These are phyloP conservation scores for Solanum medicagineum DNA, from an alignment of 257 asterid genomes.

Conservation along the genomic window DNA sequence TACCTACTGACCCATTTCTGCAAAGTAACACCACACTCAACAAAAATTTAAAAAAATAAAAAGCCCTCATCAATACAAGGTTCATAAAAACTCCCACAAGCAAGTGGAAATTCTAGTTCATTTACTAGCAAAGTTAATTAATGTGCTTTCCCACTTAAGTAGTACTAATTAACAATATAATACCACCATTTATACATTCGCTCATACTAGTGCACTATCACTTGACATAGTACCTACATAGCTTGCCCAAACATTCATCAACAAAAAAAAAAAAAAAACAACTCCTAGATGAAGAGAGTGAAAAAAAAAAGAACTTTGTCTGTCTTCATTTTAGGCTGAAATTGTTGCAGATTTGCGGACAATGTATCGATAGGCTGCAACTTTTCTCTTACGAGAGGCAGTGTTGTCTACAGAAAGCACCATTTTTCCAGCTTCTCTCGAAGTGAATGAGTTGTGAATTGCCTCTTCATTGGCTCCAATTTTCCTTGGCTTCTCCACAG, in stretches of 20 bases:
- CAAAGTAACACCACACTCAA: background rate
- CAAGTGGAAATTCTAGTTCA: background rate
- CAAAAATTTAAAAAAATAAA: background rate
- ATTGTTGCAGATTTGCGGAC: slow-evolving; percentile 39
- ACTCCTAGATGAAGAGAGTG: background rate
- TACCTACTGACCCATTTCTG: background rate
- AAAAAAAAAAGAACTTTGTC: background rate
- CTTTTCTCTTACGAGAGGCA: slow-evolving; percentile 59
- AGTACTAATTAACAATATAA: background rate
- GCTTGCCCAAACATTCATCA: background rate
- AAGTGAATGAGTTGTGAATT: slow-evolving; percentile 47
- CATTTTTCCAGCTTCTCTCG: slow-evolving; percentile 64
- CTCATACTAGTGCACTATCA: background rate
- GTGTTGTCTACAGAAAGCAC: slow-evolving; percentile 68
- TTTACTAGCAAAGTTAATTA: background rate
- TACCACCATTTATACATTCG: slow-evolving; percentile 1
- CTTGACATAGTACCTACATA: background rate
- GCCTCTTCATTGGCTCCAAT: slow-evolving; percentile 42
- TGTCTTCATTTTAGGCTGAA: background rate
- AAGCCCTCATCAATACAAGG: background rate
- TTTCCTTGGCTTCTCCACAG: slow-evolving; percentile 69
- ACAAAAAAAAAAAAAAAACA: background rate
- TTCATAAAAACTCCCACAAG: background rate
- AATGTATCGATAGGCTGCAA: slow-evolving; percentile 68
- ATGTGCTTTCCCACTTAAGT: background rate